Conservation (phyloP, 2,329 filamentous ascomycete species). For the Talaromyces sp. region DNA sequence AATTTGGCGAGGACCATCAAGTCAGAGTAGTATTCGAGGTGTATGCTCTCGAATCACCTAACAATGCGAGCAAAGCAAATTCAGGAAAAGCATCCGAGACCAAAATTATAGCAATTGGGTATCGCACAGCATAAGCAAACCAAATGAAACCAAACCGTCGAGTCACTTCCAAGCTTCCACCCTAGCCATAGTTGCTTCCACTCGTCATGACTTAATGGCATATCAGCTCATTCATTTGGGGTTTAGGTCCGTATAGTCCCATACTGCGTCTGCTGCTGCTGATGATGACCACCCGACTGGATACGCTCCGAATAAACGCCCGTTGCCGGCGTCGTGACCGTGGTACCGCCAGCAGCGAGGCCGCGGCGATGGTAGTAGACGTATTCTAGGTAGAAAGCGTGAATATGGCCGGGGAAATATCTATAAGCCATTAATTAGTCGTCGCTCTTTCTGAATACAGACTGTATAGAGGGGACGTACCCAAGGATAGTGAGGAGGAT, state of each 20-base stretch:
- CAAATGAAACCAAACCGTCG: not conserved
- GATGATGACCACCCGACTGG: slow-evolving; percentile 39
- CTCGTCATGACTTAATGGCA: no score
- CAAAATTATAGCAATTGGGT: not conserved
- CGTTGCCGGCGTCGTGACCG: slow-evolving; percentile 27
- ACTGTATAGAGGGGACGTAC: slow-evolving; percentile 35
- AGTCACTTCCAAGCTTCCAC: no score
- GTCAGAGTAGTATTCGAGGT: not conserved
- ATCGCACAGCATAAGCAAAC: not conserved
- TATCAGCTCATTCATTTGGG: not conserved
- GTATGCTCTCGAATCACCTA: no score
- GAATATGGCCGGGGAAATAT: slow-evolving; percentile 74
- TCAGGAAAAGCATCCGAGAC: not conserved
- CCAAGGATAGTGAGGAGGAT: slow-evolving; percentile 64
- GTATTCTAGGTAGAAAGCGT: slow-evolving; percentile 79
- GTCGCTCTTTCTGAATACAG: not conserved
- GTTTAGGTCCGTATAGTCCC: slow-evolving; percentile 11
- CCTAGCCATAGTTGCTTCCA: no score
- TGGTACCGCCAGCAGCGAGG: slow-evolving; percentile 21
- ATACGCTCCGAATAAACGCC: slow-evolving; percentile 42
- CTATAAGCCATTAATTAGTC: slow-evolving; percentile 31
- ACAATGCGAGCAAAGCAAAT: not conserved
- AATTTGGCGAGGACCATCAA: not conserved
- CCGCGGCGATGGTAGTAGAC: slow-evolving; percentile 69
- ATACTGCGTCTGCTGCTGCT: slow-evolving; percentile 22